These are phyloP conservation scores for Colletotrichum sp. DNA, from an alignment of 2,329 filamentous ascomycete genomes.

Conservation along the genomic window DNA sequence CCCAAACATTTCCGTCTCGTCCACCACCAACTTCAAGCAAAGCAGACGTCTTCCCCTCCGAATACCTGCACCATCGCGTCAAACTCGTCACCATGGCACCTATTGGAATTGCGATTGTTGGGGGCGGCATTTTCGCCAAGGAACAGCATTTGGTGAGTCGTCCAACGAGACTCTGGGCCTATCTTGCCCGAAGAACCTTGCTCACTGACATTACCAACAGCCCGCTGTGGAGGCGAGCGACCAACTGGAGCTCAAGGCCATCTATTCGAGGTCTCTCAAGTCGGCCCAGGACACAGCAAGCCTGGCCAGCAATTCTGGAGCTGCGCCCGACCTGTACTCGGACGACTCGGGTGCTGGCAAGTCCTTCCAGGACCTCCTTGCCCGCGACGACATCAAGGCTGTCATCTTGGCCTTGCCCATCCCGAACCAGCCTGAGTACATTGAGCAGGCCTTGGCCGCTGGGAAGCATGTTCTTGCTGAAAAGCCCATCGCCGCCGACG, in stretches of 20 bases:
- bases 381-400: slow-evolving; percentile 57
- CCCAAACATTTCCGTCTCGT: not conserved
- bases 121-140: slow-evolving; percentile 67
- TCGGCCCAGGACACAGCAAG: slow-evolving; percentile 56
- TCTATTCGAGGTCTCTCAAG: slow-evolving; percentile 68
- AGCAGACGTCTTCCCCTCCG: not conserved
- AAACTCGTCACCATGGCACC: slow-evolving; percentile 35
- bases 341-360: slow-evolving; percentile 54
- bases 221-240: slow-evolving; percentile 64
- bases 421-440: slow-evolving; percentile 60
- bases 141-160: slow-evolving; percentile 59
- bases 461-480: slow-evolving; percentile 75
- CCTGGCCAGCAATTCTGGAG: slow-evolving; percentile 35
- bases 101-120: slow-evolving; percentile 64
- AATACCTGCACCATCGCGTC: not conserved
- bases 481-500: slow-evolving; percentile 70
- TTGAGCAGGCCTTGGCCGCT: slow-evolving; percentile 63
- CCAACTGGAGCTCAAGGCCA: slow-evolving; percentile 62
- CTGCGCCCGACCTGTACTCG: slow-evolving; percentile 58
- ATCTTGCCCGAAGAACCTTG: not conserved
- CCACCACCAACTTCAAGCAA: not conserved
- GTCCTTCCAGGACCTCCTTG: slow-evolving; percentile 56
- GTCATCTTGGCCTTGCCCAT: slow-evolving; percentile 70
- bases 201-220: slow-evolving; percentile 25
- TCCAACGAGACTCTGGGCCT: not conserved